Evolutionary conservation across 2,329 filamentous ascomycete genomes (phyloP), one percentile per base, ranked within the genome.

Genomic region (Colletotrichum sp.): DNA sequence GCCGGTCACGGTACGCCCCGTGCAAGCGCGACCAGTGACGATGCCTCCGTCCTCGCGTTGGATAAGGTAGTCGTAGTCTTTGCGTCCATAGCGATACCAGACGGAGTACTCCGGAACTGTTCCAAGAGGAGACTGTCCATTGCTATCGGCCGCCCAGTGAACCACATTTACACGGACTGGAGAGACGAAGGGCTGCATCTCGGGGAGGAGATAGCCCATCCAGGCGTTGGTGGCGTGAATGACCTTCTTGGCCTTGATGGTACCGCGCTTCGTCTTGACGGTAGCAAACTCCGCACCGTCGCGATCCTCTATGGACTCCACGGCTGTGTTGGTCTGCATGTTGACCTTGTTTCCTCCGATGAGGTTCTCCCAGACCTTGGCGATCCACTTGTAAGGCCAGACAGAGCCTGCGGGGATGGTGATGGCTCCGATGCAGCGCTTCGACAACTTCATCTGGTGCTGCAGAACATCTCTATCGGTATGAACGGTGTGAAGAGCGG

Each of bases 201-300:
- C 80, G 4, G 79, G 80, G 3, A 82, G 55, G 1, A 81, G 69
- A n/a, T 77, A 71, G 10, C 80, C 77, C 16, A 80, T 66, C 75
- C 79, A 82, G n/a, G 71, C 80, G 39, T 82, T 82, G 10, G 80
- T 80, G 6, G 80, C 80, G 28, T 81, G 79, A 1, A 82, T 72
- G 15, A 82, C 75, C 6, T 78, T 67, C 5, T 57, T 73, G 8
- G 79, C 78, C 22, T 64, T 65, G 16, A 81, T 78, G 10, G 52
- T 67, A 5, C 81, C 81, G 5, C 79, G 76, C 26, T 75, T 66
- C 5, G 55, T 59, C 8, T 26, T 28, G 55, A 59, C 55, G 8
- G 55, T 59, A 2, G 55, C 55, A 8, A 59, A 59, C 8, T 59
- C 55, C 4, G 1, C 55, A 2, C 24, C 55, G 15, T 59, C 55